phyloP scores from a whole-genome alignment of 2,329 filamentous ascomycete genomes.

The Penicillium sp. region DNA sequence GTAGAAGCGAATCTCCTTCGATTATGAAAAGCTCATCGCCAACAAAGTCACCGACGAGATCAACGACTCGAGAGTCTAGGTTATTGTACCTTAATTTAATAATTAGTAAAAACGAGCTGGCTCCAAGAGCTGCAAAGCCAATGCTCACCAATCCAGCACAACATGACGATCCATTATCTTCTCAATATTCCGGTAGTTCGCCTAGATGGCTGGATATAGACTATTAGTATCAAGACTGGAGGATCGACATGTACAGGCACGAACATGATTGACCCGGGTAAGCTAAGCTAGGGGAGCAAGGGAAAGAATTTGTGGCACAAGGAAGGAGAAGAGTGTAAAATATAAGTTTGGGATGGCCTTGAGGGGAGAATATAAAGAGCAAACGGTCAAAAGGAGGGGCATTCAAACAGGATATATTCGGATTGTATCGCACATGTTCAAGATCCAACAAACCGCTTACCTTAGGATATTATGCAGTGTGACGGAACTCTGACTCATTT shows the following conservation, averaged over 20 bases:
- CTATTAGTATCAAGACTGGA: not conserved
- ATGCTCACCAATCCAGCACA: not conserved
- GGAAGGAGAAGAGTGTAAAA: not conserved
- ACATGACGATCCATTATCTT: not conserved
- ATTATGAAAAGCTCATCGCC: constrained; percentile 70
- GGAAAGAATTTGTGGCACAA: not conserved
- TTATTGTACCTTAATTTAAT: not conserved
- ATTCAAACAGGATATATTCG: not conserved
- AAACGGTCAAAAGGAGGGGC: not conserved
- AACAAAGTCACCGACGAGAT: constrained; percentile 73
- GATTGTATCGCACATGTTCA: not conserved
- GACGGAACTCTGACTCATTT: not conserved
- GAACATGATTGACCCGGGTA: not conserved
- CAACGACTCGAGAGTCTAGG: constrained; percentile 50
- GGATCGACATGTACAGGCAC: too few relatives aligned
- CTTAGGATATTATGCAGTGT: not conserved
- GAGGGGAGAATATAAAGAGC: not conserved
- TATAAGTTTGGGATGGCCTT: not conserved
- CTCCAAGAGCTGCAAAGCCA: not conserved
- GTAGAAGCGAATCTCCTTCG: constrained; percentile 70
- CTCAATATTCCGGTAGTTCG: not conserved
- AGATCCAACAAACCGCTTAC: not conserved
- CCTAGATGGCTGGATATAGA: not conserved
- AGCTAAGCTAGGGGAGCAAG: not conserved
- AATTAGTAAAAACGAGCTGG: not conserved